Conservation (phyloP, 306 rosid genomes). For the Quercus glauca region DNA sequence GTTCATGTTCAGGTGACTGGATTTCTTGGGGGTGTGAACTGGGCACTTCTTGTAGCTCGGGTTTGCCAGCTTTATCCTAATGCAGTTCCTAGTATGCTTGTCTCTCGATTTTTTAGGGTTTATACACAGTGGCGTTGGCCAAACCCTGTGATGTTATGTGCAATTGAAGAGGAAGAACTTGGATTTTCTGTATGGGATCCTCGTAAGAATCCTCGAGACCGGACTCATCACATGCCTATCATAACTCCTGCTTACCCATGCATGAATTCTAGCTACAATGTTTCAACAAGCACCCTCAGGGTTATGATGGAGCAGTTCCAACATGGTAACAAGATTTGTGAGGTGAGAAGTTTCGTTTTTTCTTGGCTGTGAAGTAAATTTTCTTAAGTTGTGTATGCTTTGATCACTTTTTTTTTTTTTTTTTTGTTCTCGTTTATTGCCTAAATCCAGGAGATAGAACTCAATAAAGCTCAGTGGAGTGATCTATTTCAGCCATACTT, state of each 20-base stretch:
- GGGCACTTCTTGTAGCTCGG: constrained; percentile 95
- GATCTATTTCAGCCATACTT: constrained; percentile 69
- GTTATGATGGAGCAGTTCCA: constrained; percentile 92
- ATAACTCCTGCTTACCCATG: constrained; percentile 97
- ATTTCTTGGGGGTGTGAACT: constrained; percentile 95
- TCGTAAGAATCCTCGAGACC: constrained; percentile 80
- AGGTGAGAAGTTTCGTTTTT: constrained; percentile 38
- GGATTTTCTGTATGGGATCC: constrained; percentile 93
- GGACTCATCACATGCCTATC: constrained; percentile 89
- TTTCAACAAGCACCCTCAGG: constrained; percentile 82
- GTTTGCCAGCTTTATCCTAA: constrained; percentile 92
- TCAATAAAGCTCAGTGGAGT: constrained; percentile 64
- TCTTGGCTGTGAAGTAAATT: background rate
- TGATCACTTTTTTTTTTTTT: constrained; percentile 2
- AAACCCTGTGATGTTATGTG: constrained; percentile 85
- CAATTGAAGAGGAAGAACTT: constrained; percentile 83
- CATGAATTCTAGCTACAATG: constrained; percentile 97
- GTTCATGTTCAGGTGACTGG: constrained; percentile 73
- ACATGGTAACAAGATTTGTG: constrained; percentile 68
- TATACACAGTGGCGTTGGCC: constrained; percentile 99
- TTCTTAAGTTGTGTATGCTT: background rate
- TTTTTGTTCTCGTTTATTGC: constrained; percentile 5
- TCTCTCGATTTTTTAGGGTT: constrained; percentile 88
- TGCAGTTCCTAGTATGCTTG: constrained; percentile 95
- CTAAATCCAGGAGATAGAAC: constrained; percentile 65